These are phyloP conservation scores for Debaryomyces hansenii DNA, from an alignment of 805 yeast genomes.

Conservation along the genomic window DNA sequence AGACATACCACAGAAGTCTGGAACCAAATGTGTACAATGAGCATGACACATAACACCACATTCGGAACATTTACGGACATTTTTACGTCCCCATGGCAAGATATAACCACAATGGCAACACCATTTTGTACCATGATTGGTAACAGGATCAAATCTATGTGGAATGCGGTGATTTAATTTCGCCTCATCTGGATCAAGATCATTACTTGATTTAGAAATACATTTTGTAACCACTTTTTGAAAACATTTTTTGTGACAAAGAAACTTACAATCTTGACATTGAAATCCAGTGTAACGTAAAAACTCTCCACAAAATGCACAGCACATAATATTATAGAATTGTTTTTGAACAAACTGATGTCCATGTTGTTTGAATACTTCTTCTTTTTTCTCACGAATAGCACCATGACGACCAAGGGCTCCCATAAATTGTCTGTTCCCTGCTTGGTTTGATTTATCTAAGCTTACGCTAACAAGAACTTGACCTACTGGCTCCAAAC, in stretches of 20 bases:
- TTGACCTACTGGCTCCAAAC: slow-evolving; percentile 93
- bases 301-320: slow-evolving; percentile 97
- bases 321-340: slow-evolving; percentile 93
- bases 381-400: slow-evolving; percentile 87
- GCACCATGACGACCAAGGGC: slow-evolving; percentile 90
- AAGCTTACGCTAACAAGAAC: slow-evolving; percentile 76
- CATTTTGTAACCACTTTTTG: slow-evolving; percentile 81
- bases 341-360: slow-evolving; percentile 96
- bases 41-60: slow-evolving; percentile 96
- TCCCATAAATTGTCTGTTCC: slow-evolving; percentile 40
- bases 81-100: slow-evolving; percentile 91
- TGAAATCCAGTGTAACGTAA: slow-evolving; percentile 83
- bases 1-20: slow-evolving; percentile 98
- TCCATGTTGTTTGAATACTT: slow-evolving; percentile 92
- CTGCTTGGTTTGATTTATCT: slow-evolving; percentile 53
- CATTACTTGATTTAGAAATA: slow-evolving; percentile 73
- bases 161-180: slow-evolving; percentile 95
- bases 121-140: slow-evolving; percentile 97
- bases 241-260: slow-evolving; percentile 81
- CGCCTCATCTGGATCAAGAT: slow-evolving; percentile 68
- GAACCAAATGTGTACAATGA: slow-evolving; percentile 89
- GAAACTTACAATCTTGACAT: slow-evolving; percentile 79
- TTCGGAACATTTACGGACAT: slow-evolving; percentile 86
- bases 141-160: slow-evolving; percentile 89
- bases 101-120: slow-evolving; percentile 99